Percentiles rank a stretch among this genome's conserved stretches.
Evolutionary conservation across 768 basidiomycete species (phyloP).

Genomic region (Antrodiella citrinella): DNA sequence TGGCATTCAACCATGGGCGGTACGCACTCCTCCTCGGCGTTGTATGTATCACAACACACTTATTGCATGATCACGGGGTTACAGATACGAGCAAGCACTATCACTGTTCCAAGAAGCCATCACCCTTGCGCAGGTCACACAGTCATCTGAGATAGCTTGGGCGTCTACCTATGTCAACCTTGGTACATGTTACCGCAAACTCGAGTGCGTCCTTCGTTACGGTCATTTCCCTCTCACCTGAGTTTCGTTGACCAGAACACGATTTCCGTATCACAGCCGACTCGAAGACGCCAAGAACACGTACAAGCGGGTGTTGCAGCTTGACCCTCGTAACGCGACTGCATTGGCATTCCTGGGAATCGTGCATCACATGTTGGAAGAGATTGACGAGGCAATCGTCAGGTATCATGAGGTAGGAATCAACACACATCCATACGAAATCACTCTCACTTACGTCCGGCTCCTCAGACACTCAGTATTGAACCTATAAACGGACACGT

Average conservation of each 20-base stretch:
- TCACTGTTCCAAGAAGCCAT: slow-evolving; percentile 68
- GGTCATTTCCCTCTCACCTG: not conserved
- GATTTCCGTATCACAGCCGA: slow-evolving; percentile 19
- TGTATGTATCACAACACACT: too few relatives aligned
- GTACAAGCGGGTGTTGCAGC: slow-evolving; percentile 75
- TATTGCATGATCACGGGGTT: not conserved
- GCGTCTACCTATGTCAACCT: slow-evolving; percentile 86
- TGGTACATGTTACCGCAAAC: slow-evolving; percentile 80
- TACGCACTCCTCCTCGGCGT: slow-evolving; percentile 33
- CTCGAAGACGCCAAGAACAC: slow-evolving; percentile 58
- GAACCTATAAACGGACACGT: slow-evolving; percentile 79
- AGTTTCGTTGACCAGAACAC: slow-evolving; percentile 1
- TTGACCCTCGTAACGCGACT: slow-evolving; percentile 77
- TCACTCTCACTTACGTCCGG: not conserved
- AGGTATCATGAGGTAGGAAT: slow-evolving; percentile 82
- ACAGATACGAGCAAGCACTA: slow-evolving; percentile 67
- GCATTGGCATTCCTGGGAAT: slow-evolving; percentile 89
- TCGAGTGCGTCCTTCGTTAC: slow-evolving; percentile 42
- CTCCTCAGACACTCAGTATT: slow-evolving; percentile 60
- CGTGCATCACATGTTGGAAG: slow-evolving; percentile 67
- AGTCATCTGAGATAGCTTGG: slow-evolving; percentile 82
- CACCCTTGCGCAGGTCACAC: slow-evolving; percentile 75
- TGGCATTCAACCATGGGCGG: slow-evolving; percentile 84
- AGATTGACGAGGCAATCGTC: slow-evolving; percentile 75
- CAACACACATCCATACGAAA: not conserved